Evolutionary conservation across 2,329 filamentous ascomycete genomes (phyloP).

Genomic region (Colletotrichum spinosum): DNA sequence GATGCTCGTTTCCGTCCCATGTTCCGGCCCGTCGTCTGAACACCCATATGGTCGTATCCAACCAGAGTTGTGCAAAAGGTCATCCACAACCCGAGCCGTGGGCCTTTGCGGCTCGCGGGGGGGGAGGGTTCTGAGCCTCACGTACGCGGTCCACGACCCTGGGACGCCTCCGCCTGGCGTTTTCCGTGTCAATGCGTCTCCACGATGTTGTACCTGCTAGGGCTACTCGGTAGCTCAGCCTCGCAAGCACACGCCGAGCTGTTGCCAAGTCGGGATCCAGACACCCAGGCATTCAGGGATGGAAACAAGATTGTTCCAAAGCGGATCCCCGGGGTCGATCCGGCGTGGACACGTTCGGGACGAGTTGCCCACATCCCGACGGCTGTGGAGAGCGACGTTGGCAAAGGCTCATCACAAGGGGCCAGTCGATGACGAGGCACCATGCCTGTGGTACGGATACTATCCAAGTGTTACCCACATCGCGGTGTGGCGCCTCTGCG

Average conservation of each 20-base stretch:
- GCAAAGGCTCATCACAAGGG: constrained; percentile 3
- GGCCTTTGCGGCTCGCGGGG: constrained; percentile 16
- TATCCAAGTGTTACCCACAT: constrained; percentile 1
- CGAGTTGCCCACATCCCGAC: constrained; percentile 24
- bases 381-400: constrained; percentile 2
- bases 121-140: constrained; percentile 24
- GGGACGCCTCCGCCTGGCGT: background rate
- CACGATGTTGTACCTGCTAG: constrained; percentile 5
- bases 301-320: constrained; percentile 6
- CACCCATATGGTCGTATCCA: background rate
- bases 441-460: too few species aligned
- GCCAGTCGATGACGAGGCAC: constrained; percentile 23
- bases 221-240: constrained; percentile 9
- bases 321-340: constrained; percentile 16
- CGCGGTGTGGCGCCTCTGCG: constrained; percentile 20
- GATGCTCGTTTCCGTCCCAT: constrained; percentile 17
- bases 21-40: constrained; percentile 7
- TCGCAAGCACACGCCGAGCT: constrained; percentile 9
- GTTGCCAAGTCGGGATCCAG: background rate
- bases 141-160: constrained; percentile 17
- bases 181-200: constrained; percentile 18
- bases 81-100: constrained; percentile 18
- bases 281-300: constrained; percentile 5
- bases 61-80: constrained; percentile 31
- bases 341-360: constrained; percentile 14